A percentile compares a stretch with the other conserved stretches of the same genome.
These are phyloP conservation scores for Nicotiana tomentosiformis DNA, from an alignment of 257 asterid species.

Conservation along the genomic window DNA sequence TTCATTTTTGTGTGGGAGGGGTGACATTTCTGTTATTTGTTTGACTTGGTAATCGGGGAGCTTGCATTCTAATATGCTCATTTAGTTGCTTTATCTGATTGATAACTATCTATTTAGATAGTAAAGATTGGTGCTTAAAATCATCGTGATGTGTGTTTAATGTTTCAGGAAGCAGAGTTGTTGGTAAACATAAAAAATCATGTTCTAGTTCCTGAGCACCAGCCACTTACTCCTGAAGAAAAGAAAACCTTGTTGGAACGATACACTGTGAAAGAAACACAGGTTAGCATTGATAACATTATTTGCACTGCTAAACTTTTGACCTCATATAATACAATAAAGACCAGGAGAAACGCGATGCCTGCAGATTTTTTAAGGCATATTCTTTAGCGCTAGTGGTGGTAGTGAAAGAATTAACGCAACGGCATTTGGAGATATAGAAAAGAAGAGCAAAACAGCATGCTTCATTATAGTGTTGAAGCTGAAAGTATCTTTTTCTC, in stretches of 20 bases:
- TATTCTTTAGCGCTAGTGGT: neutral
- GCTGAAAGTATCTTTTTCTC: neutral
- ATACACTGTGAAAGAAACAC: conserved; percentile 91
- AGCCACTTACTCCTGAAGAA: conserved; percentile 64
- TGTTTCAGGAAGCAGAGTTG: conserved; percentile 65
- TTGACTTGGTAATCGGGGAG: neutral
- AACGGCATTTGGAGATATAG: neutral
- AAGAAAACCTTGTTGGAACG: conserved; percentile 80
- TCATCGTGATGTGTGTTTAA: neutral
- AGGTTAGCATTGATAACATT: conserved; percentile 35
- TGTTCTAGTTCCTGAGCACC: conserved; percentile 82
- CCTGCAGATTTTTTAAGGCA: neutral
- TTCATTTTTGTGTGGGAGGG: neutral
- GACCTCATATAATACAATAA: neutral
- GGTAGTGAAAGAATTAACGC: neutral
- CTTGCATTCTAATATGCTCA: neutral
- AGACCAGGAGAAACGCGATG: neutral
- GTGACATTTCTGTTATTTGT: neutral
- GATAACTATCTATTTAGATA: neutral
- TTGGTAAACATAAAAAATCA: conserved; percentile 79
- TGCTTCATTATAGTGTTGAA: neutral
- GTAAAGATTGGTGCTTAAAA: neutral
- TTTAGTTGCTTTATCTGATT: neutral
- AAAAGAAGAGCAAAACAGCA: neutral
- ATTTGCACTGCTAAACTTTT: neutral